Percentiles rank a stretch among this genome's conserved stretches.
Evolutionary conservation across 139 green algal species (phyloP).

Genomic region (Zygnema cylindricum): DNA sequence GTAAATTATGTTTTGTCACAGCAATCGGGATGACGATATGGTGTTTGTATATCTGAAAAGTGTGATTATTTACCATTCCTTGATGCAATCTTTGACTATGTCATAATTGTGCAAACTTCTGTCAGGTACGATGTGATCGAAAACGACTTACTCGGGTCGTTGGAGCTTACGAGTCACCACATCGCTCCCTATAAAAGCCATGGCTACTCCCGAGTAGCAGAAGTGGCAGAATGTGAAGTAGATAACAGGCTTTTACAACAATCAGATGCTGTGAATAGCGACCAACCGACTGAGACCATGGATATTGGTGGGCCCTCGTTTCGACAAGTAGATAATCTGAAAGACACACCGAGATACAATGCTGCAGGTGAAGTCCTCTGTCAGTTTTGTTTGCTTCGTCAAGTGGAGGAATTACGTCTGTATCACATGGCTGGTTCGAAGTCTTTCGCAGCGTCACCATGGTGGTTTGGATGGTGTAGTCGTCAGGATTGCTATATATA

Average conservation of each 20-base stretch:
- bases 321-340: background rate
- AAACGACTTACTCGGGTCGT: conserved; percentile 73
- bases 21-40: no score
- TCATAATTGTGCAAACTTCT: no score
- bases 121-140: conserved; percentile 84
- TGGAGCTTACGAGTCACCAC: conserved; percentile 69
- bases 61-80: no score
- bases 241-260: background rate
- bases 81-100: no score
- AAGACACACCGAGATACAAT: background rate
- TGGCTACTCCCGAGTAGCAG: conserved; percentile 1
- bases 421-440: no score
- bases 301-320: background rate
- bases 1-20: no score
- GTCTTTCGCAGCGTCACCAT: no score
- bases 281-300: background rate
- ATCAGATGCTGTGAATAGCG: background rate
- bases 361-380: background rate
- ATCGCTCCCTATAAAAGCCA: conserved; percentile 63
- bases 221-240: background rate
- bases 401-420: no score
- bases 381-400: no score
- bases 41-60: no score
- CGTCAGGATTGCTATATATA: no score
- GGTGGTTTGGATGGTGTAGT: no score